A percentile compares a stretch with the other conserved stretches of the same genome.
phyloP scores from a whole-genome alignment of 192 early-diverging fungal species.

The Linderina pennispora region DNA sequence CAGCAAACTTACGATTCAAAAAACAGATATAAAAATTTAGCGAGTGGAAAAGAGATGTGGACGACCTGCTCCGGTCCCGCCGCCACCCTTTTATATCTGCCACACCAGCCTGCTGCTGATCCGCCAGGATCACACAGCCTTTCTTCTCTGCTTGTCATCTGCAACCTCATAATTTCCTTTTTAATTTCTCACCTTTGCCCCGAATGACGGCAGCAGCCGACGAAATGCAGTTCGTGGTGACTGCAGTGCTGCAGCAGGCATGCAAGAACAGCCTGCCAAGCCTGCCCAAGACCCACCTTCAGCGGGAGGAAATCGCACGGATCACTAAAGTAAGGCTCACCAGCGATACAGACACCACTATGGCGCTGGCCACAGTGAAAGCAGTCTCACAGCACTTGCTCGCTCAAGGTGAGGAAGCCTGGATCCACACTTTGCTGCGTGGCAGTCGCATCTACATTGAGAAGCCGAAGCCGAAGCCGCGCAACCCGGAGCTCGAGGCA shows the following conservation, averaged over 20 bases:
- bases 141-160: neutral
- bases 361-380: constrained; percentile 14
- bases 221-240: constrained; percentile 5
- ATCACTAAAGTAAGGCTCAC: neutral
- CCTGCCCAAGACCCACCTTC: constrained; percentile 1
- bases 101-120: no score
- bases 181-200: neutral
- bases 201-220: neutral
- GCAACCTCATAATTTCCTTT: neutral
- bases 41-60: neutral
- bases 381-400: constrained; percentile 15
- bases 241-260: constrained; percentile 13
- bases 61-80: no score
- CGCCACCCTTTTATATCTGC: no score
- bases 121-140: no score
- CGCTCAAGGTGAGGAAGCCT: neutral
- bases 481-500: constrained; percentile 34
- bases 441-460: constrained; percentile 31
- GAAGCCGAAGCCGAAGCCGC: constrained; percentile 7
- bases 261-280: constrained; percentile 5
- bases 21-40: neutral
- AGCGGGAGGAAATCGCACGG: constrained; percentile 1
- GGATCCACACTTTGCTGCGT: constrained; percentile 27
- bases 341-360: neutral
- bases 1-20: no score